phyloP scores from a whole-genome alignment of 305 asterid species.

The Fraxinus baroniana region DNA sequence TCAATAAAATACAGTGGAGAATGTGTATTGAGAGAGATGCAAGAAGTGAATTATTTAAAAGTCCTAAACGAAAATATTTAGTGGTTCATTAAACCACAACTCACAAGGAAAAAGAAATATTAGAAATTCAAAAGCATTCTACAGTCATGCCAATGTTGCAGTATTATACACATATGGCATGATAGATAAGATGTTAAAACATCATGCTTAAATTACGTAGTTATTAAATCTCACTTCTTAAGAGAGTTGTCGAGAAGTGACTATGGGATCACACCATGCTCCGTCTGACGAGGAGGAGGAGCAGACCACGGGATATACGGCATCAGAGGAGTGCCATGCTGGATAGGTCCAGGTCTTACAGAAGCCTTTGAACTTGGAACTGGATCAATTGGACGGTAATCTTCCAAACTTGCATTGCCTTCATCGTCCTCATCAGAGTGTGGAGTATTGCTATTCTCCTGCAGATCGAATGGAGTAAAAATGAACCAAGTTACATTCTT shows the following conservation, averaged over 20 bases:
- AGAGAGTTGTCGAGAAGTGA: not conserved
- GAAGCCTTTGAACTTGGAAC: conserved; percentile 53
- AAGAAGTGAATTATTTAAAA: not conserved
- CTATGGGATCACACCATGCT: conserved; percentile 22
- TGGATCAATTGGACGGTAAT: conserved; percentile 49
- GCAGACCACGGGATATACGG: conserved; percentile 49
- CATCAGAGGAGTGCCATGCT: conserved; percentile 52
- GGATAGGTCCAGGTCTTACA: conserved; percentile 51
- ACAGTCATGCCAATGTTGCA: not conserved
- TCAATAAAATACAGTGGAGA: not conserved
- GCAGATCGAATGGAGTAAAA: not conserved
- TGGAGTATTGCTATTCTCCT: conserved; percentile 14
- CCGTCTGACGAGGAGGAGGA: conserved; percentile 33
- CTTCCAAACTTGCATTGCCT: conserved; percentile 36
- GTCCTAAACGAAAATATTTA: not conserved
- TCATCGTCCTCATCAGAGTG: not conserved
- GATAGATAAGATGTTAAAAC: not conserved
- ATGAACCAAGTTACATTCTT: not conserved
- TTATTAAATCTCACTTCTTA: conserved; percentile 7
- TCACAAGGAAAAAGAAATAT: not conserved
- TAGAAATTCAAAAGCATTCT: not conserved
- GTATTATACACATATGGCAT: not conserved
- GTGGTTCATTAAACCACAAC: not conserved
- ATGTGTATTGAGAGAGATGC: not conserved
- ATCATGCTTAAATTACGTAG: not conserved